A percentile compares a stretch with the other conserved stretches of the same genome.
Conservation (phyloP, 2,329 filamentous ascomycete species). For the Aspergillus niger region DNA sequence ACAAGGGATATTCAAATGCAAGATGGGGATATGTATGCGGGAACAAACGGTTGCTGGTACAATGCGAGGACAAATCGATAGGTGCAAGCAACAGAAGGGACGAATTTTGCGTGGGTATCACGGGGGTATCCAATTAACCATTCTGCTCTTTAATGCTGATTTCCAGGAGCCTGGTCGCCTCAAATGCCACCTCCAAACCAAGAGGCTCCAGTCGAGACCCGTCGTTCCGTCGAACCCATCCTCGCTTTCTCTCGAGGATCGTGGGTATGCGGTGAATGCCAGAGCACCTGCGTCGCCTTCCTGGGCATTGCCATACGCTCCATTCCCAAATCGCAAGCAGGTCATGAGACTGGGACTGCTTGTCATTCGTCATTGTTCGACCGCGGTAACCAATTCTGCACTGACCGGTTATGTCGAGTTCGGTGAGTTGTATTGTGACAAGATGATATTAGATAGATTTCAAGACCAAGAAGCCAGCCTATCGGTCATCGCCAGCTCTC, state of each 20-base stretch:
- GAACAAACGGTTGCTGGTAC: constrained; percentile 27
- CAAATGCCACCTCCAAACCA: constrained; percentile 18
- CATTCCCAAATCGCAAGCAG: constrained; percentile 16
- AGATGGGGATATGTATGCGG: constrained; percentile 37
- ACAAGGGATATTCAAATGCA: constrained; percentile 32
- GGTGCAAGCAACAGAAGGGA: constrained; percentile 36
- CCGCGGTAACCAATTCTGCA: constrained; percentile 8
- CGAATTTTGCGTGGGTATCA: constrained; percentile 43
- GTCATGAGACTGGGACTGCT: constrained; percentile 12
- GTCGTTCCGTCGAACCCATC: constrained; percentile 13
- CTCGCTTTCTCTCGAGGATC: constrained; percentile 4
- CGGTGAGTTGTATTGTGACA: constrained; percentile 15
- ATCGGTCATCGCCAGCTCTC: constrained; percentile 54
- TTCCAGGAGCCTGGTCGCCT: constrained; percentile 23
- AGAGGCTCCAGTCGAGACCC: constrained; percentile 16
- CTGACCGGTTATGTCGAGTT: constrained; percentile 10
- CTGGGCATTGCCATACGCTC: constrained; percentile 13
- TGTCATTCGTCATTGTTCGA: constrained; percentile 15
- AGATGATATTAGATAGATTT: constrained; percentile 16
- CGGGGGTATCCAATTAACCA: constrained; percentile 42
- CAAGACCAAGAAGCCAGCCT: constrained; percentile 19
- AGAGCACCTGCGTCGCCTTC: constrained; percentile 12
- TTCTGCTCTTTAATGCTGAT: constrained; percentile 32
- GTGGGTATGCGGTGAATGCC: constrained; percentile 8
- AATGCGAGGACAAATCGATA: constrained; percentile 37